Evolutionary conservation across 495 filamentous ascomycete genomes (phyloP).

Genomic region (Podospora pseudoanserina): DNA sequence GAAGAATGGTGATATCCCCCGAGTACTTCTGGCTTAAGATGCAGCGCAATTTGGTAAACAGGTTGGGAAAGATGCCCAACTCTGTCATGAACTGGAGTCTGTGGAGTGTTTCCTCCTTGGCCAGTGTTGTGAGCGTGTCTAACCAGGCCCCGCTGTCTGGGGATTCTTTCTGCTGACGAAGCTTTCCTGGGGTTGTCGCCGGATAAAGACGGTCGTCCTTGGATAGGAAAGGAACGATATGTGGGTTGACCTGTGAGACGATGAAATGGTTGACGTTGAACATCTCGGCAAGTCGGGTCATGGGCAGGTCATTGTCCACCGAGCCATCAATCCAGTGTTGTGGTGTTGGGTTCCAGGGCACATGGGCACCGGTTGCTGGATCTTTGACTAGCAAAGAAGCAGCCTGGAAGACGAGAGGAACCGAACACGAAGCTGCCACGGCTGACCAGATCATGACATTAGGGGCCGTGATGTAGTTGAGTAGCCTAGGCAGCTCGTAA

Average conservation of each 20-base stretch:
- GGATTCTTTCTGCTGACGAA: conserved; percentile 28
- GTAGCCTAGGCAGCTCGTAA: conserved; percentile 78
- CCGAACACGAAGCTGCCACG: conserved; percentile 89
- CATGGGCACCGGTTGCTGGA: conserved; percentile 69
- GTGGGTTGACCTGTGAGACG: conserved; percentile 93
- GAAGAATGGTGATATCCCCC: conserved; percentile 94
- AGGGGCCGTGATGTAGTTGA: conserved; percentile 91
- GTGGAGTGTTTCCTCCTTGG: conserved; percentile 76
- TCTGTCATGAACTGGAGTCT: conserved; percentile 79
- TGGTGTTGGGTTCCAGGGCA: conserved; percentile 78
- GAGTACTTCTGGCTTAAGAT: conserved; percentile 87
- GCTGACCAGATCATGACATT: conserved; percentile 97
- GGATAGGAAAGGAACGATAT: conserved; percentile 81
- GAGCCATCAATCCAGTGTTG: conserved; percentile 90
- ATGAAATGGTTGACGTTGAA: conserved; percentile 99
- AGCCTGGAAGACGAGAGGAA: conserved; percentile 80
- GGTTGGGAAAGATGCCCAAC: conserved; percentile 75
- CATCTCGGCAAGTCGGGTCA: conserved; percentile 88
- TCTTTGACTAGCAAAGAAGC: conserved; percentile 79
- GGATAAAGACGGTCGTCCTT: conserved; percentile 60
- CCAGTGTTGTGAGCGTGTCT: conserved; percentile 64
- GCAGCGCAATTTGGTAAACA: conserved; percentile 71
- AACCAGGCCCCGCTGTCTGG: conserved; percentile 54
- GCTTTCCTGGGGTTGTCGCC: conserved; percentile 37
- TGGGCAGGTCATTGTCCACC: conserved; percentile 90